Evolutionary conservation across 2,329 filamentous ascomycete genomes (phyloP).

Genomic region (Dactylellina leptospora): DNA sequence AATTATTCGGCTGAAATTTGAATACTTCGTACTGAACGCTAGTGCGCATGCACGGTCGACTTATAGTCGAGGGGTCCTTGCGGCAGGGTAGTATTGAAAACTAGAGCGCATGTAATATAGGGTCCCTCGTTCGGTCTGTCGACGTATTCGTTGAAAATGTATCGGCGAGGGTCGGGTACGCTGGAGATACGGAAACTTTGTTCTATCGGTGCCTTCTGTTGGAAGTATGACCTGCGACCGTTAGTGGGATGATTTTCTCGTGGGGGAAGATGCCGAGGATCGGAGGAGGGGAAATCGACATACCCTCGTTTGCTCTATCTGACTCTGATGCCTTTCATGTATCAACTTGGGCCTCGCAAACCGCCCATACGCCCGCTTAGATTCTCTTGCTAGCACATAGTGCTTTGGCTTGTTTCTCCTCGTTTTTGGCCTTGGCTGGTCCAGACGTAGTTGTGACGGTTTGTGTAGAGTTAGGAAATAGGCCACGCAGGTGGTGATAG

Average conservation of each 20-base stretch:
- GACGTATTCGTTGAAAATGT: slow-evolving; percentile 6
- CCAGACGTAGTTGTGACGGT: background rate
- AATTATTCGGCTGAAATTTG: slow-evolving; percentile 34
- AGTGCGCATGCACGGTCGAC: too few species aligned
- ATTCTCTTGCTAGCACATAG: background rate
- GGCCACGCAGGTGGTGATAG: too few species aligned
- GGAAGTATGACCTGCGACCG: background rate
- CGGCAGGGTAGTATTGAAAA: slow-evolving; percentile 20
- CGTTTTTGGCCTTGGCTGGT: background rate
- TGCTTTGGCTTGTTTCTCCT: slow-evolving; percentile 2
- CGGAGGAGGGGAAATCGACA: background rate
- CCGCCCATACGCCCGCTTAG: slow-evolving; percentile 3
- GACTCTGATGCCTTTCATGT: slow-evolving; percentile 2
- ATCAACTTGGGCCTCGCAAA: background rate
- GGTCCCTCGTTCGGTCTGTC: background rate
- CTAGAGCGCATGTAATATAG: too few species aligned
- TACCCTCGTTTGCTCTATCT: too few species aligned
- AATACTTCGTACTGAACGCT: slow-evolving; percentile 32
- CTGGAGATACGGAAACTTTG: slow-evolving; percentile 10
- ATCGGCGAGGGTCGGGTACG: slow-evolving; percentile 11
- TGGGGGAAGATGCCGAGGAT: background rate
- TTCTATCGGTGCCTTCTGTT: background rate
- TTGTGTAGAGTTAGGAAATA: background rate
- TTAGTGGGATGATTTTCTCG: background rate
- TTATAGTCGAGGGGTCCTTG: slow-evolving; percentile 27